A percentile compares a stretch with the other conserved stretches of the same genome.
Conservation (phyloP, 345 rosid genomes). For the Toxicodendron radicans region DNA sequence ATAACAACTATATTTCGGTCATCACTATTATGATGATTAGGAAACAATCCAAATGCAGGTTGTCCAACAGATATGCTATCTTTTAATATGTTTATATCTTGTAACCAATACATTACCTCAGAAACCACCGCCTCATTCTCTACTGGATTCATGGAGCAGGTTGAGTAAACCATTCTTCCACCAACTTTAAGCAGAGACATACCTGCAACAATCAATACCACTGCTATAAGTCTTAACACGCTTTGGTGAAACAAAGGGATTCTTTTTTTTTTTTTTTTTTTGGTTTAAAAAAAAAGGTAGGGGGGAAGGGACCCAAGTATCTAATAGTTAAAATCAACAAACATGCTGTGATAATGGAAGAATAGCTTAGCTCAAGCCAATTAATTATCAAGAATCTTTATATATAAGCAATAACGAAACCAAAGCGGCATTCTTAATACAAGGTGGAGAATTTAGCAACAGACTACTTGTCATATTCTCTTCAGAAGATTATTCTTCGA, state of each 20-base stretch:
- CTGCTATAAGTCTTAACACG: not conserved
- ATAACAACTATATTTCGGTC: not conserved
- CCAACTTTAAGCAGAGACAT: slow-evolving; percentile 82
- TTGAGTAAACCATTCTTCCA: slow-evolving; percentile 97
- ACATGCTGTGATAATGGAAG: not conserved
- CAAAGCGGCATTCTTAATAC: not conserved
- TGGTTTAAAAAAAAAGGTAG: no score
- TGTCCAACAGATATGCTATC: not conserved
- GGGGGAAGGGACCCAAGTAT: not conserved
- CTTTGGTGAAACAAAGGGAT: not conserved
- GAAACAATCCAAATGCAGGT: not conserved
- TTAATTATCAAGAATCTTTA: not conserved
- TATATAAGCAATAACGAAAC: not conserved
- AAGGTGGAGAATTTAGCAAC: not conserved
- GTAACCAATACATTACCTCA: slow-evolving; percentile 52
- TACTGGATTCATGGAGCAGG: slow-evolving; percentile 98
- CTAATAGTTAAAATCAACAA: not conserved
- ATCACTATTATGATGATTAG: not conserved
- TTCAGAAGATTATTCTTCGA: not conserved
- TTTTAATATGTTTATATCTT: not conserved
- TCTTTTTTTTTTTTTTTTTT: not conserved
- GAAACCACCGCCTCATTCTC: slow-evolving; percentile 98
- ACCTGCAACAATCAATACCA: slow-evolving; percentile 46
- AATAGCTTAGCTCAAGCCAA: not conserved
- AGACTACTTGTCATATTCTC: not conserved